A percentile compares a stretch with the other conserved stretches of the same genome.
Evolutionary conservation across 768 basidiomycete genomes (phyloP).

Genomic region (Asterophora parasitica): DNA sequence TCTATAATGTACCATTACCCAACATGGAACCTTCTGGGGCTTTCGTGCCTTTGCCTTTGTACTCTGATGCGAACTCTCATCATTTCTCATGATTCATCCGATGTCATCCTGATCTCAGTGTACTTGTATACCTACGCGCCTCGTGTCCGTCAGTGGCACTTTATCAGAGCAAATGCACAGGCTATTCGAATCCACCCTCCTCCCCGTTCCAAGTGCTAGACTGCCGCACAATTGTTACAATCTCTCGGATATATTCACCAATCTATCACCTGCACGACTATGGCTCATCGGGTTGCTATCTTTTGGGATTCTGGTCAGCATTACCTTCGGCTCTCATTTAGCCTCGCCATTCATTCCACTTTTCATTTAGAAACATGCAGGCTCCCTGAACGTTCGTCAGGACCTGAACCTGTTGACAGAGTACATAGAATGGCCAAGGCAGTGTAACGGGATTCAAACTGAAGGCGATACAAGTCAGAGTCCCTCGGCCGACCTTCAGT

Average conservation of each 20-base stretch:
- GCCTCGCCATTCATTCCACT: neutral
- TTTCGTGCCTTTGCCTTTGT: neutral
- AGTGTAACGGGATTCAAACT: constrained; percentile 26
- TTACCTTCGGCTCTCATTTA: neutral
- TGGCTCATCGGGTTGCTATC: constrained; percentile 11
- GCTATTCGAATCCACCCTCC: neutral
- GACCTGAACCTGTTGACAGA: constrained; percentile 23
- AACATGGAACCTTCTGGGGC: neutral
- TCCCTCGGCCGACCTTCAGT: neutral
- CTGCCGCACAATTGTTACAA: no score
- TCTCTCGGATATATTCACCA: no score
- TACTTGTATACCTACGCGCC: neutral
- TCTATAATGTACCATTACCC: neutral
- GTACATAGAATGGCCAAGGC: constrained; percentile 25
- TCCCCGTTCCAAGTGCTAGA: neutral
- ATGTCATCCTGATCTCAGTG: constrained; percentile 6
- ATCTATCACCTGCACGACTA: neutral
- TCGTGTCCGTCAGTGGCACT: constrained; percentile 3
- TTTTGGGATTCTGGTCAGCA: constrained; percentile 26
- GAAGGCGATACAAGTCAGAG: neutral
- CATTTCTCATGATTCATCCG: neutral
- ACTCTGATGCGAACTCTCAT: constrained; percentile 1
- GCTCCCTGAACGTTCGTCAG: constrained; percentile 21
- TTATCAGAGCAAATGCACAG: neutral
- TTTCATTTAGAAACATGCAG: constrained; percentile 27